These are phyloP conservation scores for Xerocomus minutiporus DNA, from an alignment of 1,284 basidiomycete species.

Conservation along the genomic window DNA sequence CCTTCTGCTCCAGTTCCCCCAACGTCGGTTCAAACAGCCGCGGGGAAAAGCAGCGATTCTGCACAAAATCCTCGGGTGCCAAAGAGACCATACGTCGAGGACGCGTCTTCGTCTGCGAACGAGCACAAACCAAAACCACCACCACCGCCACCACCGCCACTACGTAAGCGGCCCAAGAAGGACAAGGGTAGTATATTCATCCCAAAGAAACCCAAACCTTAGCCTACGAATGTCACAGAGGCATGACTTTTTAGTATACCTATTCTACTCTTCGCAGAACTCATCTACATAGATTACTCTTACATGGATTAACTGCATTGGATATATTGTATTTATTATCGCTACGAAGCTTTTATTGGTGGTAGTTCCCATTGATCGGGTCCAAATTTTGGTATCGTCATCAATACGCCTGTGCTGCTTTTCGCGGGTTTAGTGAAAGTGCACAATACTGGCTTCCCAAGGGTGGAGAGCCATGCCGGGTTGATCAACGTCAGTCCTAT, in stretches of 20 bases:
- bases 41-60: neutral
- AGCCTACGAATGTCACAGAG: conserved; percentile 6
- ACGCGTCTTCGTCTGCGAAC: conserved; percentile 15
- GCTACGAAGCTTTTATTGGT: conserved; percentile 50
- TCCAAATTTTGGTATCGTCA: conserved; percentile 81
- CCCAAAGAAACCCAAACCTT: conserved; percentile 36
- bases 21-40: conserved; percentile 1
- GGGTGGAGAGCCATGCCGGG: conserved; percentile 79
- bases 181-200: conserved; percentile 47
- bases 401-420: conserved; percentile 57
- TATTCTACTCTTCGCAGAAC: neutral
- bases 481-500: conserved; percentile 83
- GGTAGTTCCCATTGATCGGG: conserved; percentile 83
- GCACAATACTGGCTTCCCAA: conserved; percentile 79
- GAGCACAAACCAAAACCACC: conserved; percentile 14
- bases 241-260: conserved; percentile 1
- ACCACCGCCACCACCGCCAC: neutral
- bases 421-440: conserved; percentile 84
- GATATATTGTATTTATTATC: conserved; percentile 14
- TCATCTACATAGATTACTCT: conserved; percentile 8
- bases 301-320: conserved; percentile 6
- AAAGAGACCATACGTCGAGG: conserved; percentile 23
- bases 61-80: conserved; percentile 6
- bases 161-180: conserved; percentile 39
- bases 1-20: neutral